These are phyloP conservation scores for Ophiostoma himal-ulmi DNA, from an alignment of 2,329 filamentous ascomycete genomes.

Conservation along the genomic window DNA sequence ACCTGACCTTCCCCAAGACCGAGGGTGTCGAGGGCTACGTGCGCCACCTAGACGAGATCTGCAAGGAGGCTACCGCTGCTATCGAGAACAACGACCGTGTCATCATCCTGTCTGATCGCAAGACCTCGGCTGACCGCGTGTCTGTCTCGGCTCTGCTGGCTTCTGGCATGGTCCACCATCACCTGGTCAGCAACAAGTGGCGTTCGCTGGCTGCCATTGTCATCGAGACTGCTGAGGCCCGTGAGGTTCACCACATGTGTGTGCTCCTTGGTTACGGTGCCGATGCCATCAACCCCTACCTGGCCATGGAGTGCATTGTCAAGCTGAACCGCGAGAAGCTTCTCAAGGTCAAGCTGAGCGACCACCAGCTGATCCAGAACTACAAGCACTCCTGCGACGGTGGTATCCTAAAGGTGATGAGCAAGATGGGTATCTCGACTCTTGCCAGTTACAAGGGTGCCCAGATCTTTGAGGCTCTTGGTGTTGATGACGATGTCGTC, in stretches of 20 bases:
- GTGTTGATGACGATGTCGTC: slow-evolving; percentile 85
- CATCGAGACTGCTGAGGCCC: slow-evolving; percentile 88
- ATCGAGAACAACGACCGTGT: slow-evolving; percentile 80
- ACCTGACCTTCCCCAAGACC: slow-evolving; percentile 79
- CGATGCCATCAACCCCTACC: slow-evolving; percentile 90
- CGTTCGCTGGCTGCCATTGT: slow-evolving; percentile 80
- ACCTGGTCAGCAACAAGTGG: slow-evolving; percentile 94
- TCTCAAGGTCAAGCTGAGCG: slow-evolving; percentile 80
- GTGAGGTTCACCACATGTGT: slow-evolving; percentile 98
- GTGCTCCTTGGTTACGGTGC: slow-evolving; percentile 94
- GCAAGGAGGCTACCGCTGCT: slow-evolving; percentile 73
- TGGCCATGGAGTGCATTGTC: slow-evolving; percentile 91
- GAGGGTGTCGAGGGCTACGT: slow-evolving; percentile 80
- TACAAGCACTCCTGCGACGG: slow-evolving; percentile 96
- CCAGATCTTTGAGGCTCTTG: slow-evolving; percentile 94
- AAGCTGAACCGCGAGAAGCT: slow-evolving; percentile 93
- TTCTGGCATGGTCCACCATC: slow-evolving; percentile 90
- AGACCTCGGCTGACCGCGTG: slow-evolving; percentile 74
- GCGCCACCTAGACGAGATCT: slow-evolving; percentile 81
- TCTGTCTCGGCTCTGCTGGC: slow-evolving; percentile 80
- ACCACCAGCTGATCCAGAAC: slow-evolving; percentile 82
- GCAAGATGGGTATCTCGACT: slow-evolving; percentile 98
- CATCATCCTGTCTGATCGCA: slow-evolving; percentile 83
- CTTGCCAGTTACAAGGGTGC: slow-evolving; percentile 95
- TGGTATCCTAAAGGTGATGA: slow-evolving; percentile 97